Evolutionary conservation across 192 early-diverging fungal species (phyloP).

Genomic region (Coemansia sp.): DNA sequence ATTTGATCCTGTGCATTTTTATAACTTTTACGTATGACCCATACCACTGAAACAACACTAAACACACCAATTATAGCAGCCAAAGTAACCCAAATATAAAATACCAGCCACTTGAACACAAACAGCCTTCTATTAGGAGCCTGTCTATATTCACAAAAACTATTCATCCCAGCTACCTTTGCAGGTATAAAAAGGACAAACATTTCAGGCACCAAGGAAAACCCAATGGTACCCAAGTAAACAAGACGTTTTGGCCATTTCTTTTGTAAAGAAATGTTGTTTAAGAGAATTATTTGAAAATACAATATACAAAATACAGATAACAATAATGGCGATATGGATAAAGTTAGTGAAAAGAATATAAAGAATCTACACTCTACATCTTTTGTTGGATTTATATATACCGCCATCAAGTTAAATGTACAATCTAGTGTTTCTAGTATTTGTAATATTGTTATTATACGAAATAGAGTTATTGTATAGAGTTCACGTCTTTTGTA

Average conservation of each 20-base stretch:
- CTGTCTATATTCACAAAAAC: conserved; percentile 18
- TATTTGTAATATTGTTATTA: conserved; percentile 25
- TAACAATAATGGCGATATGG: conserved; percentile 19
- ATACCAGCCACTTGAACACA: conserved; percentile 39
- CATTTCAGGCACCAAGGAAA: conserved; percentile 15
- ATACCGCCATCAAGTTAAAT: conserved; percentile 9
- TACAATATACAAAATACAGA: conserved; percentile 34
- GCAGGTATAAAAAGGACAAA: conserved; percentile 24
- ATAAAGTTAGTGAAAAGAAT: conserved; percentile 13
- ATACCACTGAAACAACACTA: conserved; percentile 15
- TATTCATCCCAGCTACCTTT: conserved; percentile 5
- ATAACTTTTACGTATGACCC: conserved; percentile 2
- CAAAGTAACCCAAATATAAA: conserved; percentile 30
- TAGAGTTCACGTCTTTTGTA: conserved; percentile 16
- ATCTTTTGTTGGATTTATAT: conserved; percentile 1
- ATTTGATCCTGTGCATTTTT: conserved; percentile 6
- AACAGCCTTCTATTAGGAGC: conserved; percentile 18
- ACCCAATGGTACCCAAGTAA: neutral
- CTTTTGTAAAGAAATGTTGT: conserved; percentile 8
- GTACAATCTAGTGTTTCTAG: conserved; percentile 11
- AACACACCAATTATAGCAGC: conserved; percentile 9
- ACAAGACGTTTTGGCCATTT: conserved; percentile 2
- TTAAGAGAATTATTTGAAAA: conserved; percentile 29
- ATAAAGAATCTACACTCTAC: conserved; percentile 13
- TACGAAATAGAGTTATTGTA: conserved; percentile 30